A percentile compares a stretch with the other conserved stretches of the same genome.
phyloP scores from a whole-genome alignment of 1,284 basidiomycete genomes.

The Tilletia caries region DNA sequence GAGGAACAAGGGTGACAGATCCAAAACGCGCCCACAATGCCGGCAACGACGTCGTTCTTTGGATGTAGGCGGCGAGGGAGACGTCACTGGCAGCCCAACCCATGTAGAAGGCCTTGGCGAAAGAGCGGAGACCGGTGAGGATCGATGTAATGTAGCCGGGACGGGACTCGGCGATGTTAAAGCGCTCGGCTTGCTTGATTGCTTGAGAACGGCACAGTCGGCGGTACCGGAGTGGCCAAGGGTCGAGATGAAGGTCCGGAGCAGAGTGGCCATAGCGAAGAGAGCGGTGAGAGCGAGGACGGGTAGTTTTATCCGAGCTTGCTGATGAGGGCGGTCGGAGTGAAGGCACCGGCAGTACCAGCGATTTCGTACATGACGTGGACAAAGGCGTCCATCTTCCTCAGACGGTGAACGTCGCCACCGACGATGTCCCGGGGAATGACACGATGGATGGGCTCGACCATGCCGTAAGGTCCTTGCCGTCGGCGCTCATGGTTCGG shows the following conservation, averaged over 20 bases:
- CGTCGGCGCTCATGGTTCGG: slow-evolving; percentile 41
- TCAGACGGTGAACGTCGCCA: too few species aligned
- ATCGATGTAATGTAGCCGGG: slow-evolving; percentile 22
- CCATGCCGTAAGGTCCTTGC: slow-evolving; percentile 48
- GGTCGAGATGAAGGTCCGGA: slow-evolving; percentile 43
- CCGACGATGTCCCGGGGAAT: slow-evolving; percentile 52
- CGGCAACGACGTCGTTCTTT: too few species aligned
- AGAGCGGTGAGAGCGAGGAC: slow-evolving; percentile 47
- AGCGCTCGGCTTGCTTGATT: slow-evolving; percentile 19
- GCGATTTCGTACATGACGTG: slow-evolving; percentile 55
- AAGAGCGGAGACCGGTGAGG: slow-evolving; percentile 35
- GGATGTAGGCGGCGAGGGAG: too few species aligned
- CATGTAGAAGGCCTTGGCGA: slow-evolving; percentile 51
- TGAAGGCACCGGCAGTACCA: slow-evolving; percentile 54
- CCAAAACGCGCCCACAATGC: too few species aligned
- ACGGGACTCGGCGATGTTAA: slow-evolving; percentile 20
- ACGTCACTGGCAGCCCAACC: too few species aligned
- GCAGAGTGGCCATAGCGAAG: slow-evolving; percentile 42
- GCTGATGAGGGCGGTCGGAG: slow-evolving; percentile 51
- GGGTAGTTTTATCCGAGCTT: slow-evolving; percentile 55
- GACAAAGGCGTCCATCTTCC: slow-evolving; percentile 52
- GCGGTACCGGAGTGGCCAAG: slow-evolving; percentile 29
- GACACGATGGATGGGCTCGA: slow-evolving; percentile 55
- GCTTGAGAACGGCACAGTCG: slow-evolving; percentile 14
- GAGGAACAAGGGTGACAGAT: too few species aligned